Base-by-base conservation (phyloP, 192 early-diverging fungal species). In the Gigaspora rosea region DNA sequence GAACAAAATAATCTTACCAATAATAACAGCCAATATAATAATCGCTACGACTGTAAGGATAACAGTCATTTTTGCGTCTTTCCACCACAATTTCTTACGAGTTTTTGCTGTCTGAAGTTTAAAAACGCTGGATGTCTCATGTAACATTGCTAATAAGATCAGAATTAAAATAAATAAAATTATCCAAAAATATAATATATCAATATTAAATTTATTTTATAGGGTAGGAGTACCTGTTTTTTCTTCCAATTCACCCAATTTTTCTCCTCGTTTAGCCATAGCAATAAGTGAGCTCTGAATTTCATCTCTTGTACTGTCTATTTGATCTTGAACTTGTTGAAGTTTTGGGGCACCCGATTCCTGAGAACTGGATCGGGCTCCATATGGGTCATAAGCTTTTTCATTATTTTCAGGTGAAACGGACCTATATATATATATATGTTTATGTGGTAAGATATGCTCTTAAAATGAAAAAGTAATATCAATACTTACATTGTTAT, bases 21-120 rank as follows among this genome's bases (percentile, higher is more conserved):
- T 71, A 18, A 71, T 71, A 8, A 41, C 32, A 4, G 69, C 49
- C 20, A 71, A 20, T 11, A 71, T 71, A 8, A 46, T 5, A 46
- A 71, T 27, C 32, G 11, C 16, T 13, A 18, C 16, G n/a, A 71
- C 4, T 2, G 69, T 36, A n/a, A 71, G n/a, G 35, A 71, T 52
- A 54, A 71, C 36, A 27, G 69, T 56, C 69, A 71, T 71, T 27
- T 71, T 71, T 16, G 69, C 46, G 54, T 71, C 18, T 20, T 71
- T 71, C 69, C 69, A 71, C 69, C 69, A 71, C 69, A 71, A 54
- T 27, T 52, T 51, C 10, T 35, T 71, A 12, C 33, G 27, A 54
- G 46, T 41, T 35, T 71, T 54, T 71, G 11, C 27, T 27, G 69
- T 16, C 15, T 22, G 20, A 54, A 20, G 13, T 52, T 33, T 35